These are phyloP conservation scores for Acrodontium crateriforme DNA, from an alignment of 2,329 filamentous ascomycete genomes.

Conservation along the genomic window DNA sequence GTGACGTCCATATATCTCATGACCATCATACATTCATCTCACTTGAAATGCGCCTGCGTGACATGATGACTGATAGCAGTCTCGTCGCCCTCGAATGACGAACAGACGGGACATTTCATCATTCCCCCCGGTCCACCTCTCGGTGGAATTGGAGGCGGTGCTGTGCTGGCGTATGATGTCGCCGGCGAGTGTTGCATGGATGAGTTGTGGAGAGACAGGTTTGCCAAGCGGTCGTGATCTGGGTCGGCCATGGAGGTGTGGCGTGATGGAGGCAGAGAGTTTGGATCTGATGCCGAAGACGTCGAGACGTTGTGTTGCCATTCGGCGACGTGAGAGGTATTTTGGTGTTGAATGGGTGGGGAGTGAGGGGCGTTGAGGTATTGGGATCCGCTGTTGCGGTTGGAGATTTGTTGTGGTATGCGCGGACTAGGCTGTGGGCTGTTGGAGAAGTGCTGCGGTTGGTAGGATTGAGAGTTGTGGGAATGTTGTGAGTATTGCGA, in stretches of 20 bases:
- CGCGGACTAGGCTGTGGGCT: background rate
- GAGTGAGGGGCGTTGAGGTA: slow-evolving; percentile 8
- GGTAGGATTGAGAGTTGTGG: slow-evolving; percentile 1
- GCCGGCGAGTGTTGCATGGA: slow-evolving; percentile 1
- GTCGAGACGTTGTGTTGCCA: slow-evolving; percentile 3
- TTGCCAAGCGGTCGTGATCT: slow-evolving; percentile 13
- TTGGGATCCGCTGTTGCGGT: slow-evolving; percentile 1
- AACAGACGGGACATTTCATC: slow-evolving; percentile 19
- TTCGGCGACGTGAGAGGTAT: slow-evolving; percentile 2
- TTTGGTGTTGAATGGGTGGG: slow-evolving; percentile 5
- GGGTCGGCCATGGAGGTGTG: slow-evolving; percentile 7
- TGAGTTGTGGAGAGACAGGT: slow-evolving; percentile 5
- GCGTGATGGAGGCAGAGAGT: slow-evolving; percentile 3
- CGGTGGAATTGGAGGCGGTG: background rate
- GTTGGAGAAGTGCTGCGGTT: slow-evolving; percentile 1
- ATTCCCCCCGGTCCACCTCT: slow-evolving; percentile 1
- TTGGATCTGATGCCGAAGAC: slow-evolving; percentile 1
- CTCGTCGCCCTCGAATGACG: slow-evolving; percentile 20
- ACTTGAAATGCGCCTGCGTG: slow-evolving; percentile 16
- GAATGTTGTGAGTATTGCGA: background rate
- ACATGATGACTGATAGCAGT: slow-evolving; percentile 22
- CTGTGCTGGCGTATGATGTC: slow-evolving; percentile 4
- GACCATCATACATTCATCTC: too few species aligned
- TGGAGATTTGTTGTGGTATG: background rate
- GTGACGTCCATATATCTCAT: too few species aligned